These are phyloP conservation scores for Xylaria multiplex DNA, from an alignment of 2,329 filamentous ascomycete species.

Conservation along the genomic window DNA sequence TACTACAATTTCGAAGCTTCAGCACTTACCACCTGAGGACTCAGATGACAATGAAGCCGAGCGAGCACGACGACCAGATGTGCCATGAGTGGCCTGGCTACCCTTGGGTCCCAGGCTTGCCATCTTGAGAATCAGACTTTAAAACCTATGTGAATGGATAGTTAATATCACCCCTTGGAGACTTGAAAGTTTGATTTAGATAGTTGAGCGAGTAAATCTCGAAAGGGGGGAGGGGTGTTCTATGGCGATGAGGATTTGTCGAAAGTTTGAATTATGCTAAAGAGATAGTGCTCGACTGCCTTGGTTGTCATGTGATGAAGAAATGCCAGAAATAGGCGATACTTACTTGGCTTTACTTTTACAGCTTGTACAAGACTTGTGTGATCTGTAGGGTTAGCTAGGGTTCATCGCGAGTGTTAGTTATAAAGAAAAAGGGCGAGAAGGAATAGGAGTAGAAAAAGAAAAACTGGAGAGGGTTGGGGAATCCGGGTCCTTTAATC, in stretches of 20 bases:
- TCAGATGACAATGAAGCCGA: slow-evolving; percentile 35
- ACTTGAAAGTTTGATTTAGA: background rate
- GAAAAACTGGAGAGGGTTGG: background rate
- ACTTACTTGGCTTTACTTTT: slow-evolving; percentile 8
- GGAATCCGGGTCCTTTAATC: too few species aligned
- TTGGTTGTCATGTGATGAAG: background rate
- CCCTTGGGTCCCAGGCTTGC: slow-evolving; percentile 23
- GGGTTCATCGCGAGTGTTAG: background rate
- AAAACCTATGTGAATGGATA: background rate
- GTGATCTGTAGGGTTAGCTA: slow-evolving; percentile 8
- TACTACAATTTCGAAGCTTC: background rate
- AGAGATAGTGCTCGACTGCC: background rate
- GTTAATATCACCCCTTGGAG: background rate
- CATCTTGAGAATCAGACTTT: slow-evolving; percentile 18
- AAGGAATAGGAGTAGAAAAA: background rate
- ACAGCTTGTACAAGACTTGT: background rate
- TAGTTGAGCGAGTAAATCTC: background rate
- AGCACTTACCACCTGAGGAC: slow-evolving; percentile 33
- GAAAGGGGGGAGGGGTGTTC: background rate
- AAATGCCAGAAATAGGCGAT: background rate
- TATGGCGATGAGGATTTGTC: background rate
- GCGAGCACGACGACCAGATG: slow-evolving; percentile 24
- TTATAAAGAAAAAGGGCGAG: background rate
- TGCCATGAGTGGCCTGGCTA: slow-evolving; percentile 4
- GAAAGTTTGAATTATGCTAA: background rate